Percentiles rank a stretch among this genome's conserved stretches.
Evolutionary conservation across 2,329 filamentous ascomycete species (phyloP).

Genomic region (Sordariomycetes sp.): DNA sequence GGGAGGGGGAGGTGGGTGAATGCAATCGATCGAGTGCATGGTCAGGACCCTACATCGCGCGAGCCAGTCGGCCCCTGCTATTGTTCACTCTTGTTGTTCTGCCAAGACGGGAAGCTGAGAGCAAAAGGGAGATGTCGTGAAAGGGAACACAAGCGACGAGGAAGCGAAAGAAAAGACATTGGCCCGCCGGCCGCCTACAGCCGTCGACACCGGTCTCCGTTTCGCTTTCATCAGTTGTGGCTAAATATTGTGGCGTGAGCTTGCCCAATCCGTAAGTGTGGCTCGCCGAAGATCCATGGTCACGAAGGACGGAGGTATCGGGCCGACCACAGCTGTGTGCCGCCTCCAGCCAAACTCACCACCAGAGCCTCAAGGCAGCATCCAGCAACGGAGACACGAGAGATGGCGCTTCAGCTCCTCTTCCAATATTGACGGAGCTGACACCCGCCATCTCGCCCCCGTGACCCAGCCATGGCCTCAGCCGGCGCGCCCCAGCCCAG

Average conservation of each 20-base stretch:
- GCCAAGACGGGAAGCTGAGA: neutral
- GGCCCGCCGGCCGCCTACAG: neutral
- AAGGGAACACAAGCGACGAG: neutral
- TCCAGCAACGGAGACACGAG: neutral
- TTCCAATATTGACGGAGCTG: neutral
- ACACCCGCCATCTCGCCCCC: neutral
- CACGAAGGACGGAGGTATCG: neutral
- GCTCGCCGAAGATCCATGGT: neutral
- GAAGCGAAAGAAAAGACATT: too few species aligned
- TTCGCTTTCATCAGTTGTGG: neutral
- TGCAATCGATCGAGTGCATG: too few species aligned
- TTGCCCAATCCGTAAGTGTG: neutral
- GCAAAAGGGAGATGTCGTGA: neutral
- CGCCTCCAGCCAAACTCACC: neutral
- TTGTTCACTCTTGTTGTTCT: too few species aligned
- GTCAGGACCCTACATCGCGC: too few species aligned
- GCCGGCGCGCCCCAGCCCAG: slow-evolving; percentile 27
- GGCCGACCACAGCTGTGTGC: neutral
- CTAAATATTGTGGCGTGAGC: neutral
- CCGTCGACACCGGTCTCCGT: neutral
- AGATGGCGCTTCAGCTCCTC: neutral
- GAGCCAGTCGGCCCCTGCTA: too few species aligned
- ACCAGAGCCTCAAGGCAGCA: neutral
- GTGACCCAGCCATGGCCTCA: neutral
- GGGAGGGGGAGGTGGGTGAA: too few species aligned